Conservation (phyloP, 768 basidiomycete genomes). For the Tylopilus sp. region DNA sequence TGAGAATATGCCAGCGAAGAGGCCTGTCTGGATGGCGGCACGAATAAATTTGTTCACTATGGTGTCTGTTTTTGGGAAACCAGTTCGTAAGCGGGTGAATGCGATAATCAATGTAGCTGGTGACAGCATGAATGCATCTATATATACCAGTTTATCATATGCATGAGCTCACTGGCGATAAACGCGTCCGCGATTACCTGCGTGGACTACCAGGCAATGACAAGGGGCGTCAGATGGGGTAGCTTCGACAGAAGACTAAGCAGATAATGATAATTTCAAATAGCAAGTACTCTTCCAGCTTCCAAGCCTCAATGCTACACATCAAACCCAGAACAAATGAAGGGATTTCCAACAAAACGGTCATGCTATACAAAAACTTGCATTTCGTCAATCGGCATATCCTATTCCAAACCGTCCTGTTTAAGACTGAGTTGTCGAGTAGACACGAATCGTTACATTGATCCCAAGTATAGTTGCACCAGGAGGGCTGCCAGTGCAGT, state of each 20-base stretch:
- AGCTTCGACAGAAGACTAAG: too few relatives aligned
- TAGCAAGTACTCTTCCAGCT: too few relatives aligned
- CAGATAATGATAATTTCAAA: conserved; percentile 43
- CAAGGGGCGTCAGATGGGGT: conserved; percentile 37
- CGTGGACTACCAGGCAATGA: conserved; percentile 45
- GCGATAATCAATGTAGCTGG: neutral
- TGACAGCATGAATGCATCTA: too few relatives aligned
- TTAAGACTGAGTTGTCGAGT: neutral
- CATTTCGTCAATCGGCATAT: conserved; percentile 14
- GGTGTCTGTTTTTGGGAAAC: neutral
- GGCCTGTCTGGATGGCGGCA: neutral
- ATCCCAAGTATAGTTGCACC: conserved; percentile 46
- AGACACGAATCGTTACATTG: conserved; percentile 17
- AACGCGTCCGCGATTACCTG: conserved; percentile 42
- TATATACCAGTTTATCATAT: too few relatives aligned
- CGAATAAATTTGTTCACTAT: conserved; percentile 1
- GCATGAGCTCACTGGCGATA: conserved; percentile 38
- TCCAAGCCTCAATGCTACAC: conserved; percentile 41
- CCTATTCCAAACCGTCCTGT: conserved; percentile 1
- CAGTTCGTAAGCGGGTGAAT: neutral
- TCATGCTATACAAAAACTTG: conserved; percentile 28
- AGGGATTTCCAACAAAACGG: conserved; percentile 34
- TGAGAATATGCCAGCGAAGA: neutral
- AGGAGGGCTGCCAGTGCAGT: conserved; percentile 45
- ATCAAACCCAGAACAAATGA: conserved; percentile 44